Base-by-base conservation (phyloP, 2,329 filamentous ascomycete genomes). In the Clonostachys rosea region DNA sequence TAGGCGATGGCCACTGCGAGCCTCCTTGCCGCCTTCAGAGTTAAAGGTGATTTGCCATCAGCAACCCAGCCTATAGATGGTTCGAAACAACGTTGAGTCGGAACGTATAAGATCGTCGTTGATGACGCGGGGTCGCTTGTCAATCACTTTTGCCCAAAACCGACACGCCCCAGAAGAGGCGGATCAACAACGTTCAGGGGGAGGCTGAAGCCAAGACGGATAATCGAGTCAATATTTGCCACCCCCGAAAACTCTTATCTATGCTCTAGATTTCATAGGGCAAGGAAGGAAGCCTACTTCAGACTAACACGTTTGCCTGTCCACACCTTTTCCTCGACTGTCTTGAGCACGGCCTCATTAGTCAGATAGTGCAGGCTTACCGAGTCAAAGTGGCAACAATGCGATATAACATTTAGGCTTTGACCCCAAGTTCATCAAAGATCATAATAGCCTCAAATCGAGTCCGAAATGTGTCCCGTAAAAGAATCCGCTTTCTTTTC, bases 291-390 rank as follows among this genome's bases (percentile, higher is more conserved):
- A 10, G 45, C 50, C 12, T 47, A 52, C 52, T 52, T 41, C 6
- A 54, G 42, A 8, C 50, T 47, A 30, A 54, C 46, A 43, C 52
- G 44, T 24, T 50, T 43, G 12, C 50, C 50, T 2, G 50, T 49
- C 33, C 20, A 52, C 24, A 52, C 24, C 42, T 54, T 43, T 40
- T 54, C 46, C 34, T 43, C 44, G 4, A 48, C 41, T 3, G 52
- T 42, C n/a, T 44, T 46, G 5, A 46, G 33, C 10, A 52, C 50
- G 3, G 47, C 20, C 36, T 54, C 50, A 18, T 52, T 50, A 1
- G 76, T 81, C 47, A 81, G 65, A 6, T 20, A 5, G 18, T 18
- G 18, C 5, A 18, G 18, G 18, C 72, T 4, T 24, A 24, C 20
- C 20, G 20, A 24, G 20, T 24, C 7, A 24, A 24, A 8, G 6